Evolutionary conservation across 2,329 filamentous ascomycete genomes (phyloP), one percentile per base, ranked within the genome.

Genomic region (Fusarium scirpi): DNA sequence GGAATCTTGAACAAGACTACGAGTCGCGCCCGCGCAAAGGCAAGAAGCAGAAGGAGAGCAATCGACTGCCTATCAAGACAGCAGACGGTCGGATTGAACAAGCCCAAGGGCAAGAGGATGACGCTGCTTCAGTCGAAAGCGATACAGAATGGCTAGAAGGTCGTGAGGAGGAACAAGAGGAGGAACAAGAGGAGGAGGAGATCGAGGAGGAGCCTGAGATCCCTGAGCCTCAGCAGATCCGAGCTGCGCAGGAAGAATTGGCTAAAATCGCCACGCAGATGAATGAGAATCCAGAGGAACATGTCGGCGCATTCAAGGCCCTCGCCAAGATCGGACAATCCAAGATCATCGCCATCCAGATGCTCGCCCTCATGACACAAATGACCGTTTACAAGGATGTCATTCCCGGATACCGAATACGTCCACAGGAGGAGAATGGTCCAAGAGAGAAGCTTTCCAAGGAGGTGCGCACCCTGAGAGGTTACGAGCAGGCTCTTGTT

Each of bases 351-450:
- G 90, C 91, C 3, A 90, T 99, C 55, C 91, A 93, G 82, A 97
- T 97, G 80, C 86, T 99, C 65, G 91, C 92, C 9, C 83, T 99
- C 69, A 92, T 91, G 49, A 94, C 96, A 24, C 94, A 98, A 80
- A 87, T 96, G 78, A 89, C 94, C 1, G 90, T 98, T 15, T 99
- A 95, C 85, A 97, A 95, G 79, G 96, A 98, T 80, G 88, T 98
- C 48, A 98, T 99, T 63, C 96, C 96, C 0, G 96, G 96, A 24
- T 99, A 99, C 79, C 88, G 96, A 65, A 98, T 99, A 83, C 91
- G 96, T 20, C 92, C 94, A 2, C 83, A 94, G 6, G 85, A 87
- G 1, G 93, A 97, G 65, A 91, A 94, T 32, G 89, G 91, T 46
- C 86, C 91, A 76, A 87, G 88, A 62, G 91, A 91, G 69, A 97